Evolutionary conservation across 306 rosid species (phyloP).

Genomic region (Cucurbita pepo): DNA sequence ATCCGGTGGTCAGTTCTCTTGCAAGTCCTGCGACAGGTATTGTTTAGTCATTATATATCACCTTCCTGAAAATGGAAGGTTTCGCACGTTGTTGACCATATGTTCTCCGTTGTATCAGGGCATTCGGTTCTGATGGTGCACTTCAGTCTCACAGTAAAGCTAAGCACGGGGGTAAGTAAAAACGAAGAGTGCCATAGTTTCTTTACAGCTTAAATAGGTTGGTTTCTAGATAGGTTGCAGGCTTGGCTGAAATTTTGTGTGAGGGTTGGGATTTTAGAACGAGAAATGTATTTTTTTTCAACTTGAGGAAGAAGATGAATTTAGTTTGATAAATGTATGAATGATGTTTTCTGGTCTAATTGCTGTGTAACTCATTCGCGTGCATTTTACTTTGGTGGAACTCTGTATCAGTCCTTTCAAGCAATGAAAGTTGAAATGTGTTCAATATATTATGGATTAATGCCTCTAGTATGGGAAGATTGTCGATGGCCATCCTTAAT

Average conservation of each 20-base stretch:
- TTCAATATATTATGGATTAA: too few species aligned
- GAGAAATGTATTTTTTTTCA: not conserved
- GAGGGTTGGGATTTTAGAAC: not conserved
- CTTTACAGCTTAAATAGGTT: not conserved
- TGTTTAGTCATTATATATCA: not conserved
- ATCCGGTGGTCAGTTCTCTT: conserved; percentile 40
- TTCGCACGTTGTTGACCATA: too few species aligned
- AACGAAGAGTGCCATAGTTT: not conserved
- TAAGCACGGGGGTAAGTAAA: conserved; percentile 38
- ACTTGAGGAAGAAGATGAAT: not conserved
- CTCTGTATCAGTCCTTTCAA: too few species aligned
- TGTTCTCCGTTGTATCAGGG: conserved; percentile 10
- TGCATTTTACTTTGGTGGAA: too few species aligned
- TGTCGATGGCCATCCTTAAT: too few species aligned
- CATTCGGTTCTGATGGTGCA: conserved; percentile 44
- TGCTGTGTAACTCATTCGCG: not conserved
- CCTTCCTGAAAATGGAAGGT: not conserved
- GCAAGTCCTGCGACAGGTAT: conserved; percentile 62
- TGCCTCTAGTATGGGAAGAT: too few species aligned
- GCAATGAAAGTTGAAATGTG: too few species aligned
- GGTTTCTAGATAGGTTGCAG: not conserved
- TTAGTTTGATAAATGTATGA: not conserved
- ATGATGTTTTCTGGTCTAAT: not conserved
- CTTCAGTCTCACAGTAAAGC: conserved; percentile 71
- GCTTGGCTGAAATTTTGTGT: not conserved